Base-by-base conservation (phyloP, 306 rosid species). In the Pterocarpus macrocarpus region DNA sequence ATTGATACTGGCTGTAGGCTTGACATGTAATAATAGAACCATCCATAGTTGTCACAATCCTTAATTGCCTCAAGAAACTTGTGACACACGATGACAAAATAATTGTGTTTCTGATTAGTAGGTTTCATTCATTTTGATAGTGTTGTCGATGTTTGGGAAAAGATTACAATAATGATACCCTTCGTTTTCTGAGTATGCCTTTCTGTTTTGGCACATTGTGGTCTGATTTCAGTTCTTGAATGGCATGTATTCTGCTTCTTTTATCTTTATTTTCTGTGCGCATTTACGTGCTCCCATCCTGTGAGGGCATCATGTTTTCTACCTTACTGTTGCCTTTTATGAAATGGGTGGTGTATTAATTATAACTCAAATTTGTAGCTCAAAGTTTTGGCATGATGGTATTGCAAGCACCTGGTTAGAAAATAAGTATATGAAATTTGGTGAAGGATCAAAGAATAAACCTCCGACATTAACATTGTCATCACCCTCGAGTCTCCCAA, bases 1-100 rank as follows among this genome's bases (percentile, higher is more conserved):
- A 68, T 73, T 80, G 41, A 28, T 14, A 34, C 53, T 63, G 70
- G 80, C 64, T 17, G 72, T 78, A 74, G 77, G 82, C 58, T 71
- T 80, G 69, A 78, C 76, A 64, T 67, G 53, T 66, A 64, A 36
- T 66, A 64, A 36, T 61, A 52, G 81, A 11, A 58, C 53, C 73
- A 61, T 17, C 47, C 5, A 41, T 14, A 59, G 69, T 69, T 58
- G 39, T 77, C 58, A 22, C 22, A 52, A 66, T 81, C 62, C 76
- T 47, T 57, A 16, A 16, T 73, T 65, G 71, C 45, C 39, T 30
- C 35, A 33, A 79, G 35, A 75, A 45, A 15, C 53, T 64, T 30
- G 45, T 33, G 61, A 47, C 59, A 30, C 9, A 78, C 35, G 58
- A 55, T 30, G 57, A 50, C 16, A 50, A 13, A 6, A 50, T 3